phyloP scores from a whole-genome alignment of 371 early-diverging fungal genomes.

The Mycotypha africana region DNA sequence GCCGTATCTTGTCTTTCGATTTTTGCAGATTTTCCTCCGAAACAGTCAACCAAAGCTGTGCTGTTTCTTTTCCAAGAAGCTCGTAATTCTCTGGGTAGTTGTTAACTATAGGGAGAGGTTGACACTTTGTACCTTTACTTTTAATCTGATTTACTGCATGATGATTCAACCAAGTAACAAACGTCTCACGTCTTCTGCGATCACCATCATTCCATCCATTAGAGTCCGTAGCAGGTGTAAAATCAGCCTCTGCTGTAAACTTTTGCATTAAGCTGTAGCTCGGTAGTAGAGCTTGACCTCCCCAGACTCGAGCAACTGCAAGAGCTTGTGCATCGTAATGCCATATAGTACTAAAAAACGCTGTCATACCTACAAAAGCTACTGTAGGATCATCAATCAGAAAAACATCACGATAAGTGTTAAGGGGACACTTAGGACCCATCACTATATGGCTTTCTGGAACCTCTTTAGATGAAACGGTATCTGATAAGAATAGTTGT shows the following conservation, averaged over 20 bases:
- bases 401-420: slow-evolving; percentile 29
- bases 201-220: slow-evolving; percentile 13
- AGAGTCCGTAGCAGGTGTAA: too few species aligned
- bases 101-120: too few species aligned
- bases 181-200: slow-evolving; percentile 7
- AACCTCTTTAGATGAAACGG: slow-evolving; percentile 1
- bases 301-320: slow-evolving; percentile 36
- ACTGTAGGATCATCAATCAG: slow-evolving; percentile 31
- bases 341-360: slow-evolving; percentile 10
- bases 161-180: slow-evolving; percentile 28
- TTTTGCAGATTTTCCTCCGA: too few species aligned
- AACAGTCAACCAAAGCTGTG: too few species aligned
- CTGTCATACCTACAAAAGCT: slow-evolving; percentile 25
- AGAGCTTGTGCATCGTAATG: slow-evolving; percentile 31
- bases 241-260: slow-evolving; percentile 8
- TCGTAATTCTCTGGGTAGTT: too few species aligned
- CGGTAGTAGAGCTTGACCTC: slow-evolving; percentile 24
- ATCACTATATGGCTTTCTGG: slow-evolving; percentile 9
- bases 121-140: too few species aligned
- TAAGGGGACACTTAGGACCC: slow-evolving; percentile 8
- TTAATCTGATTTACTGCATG: too few species aligned
- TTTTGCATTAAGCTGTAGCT: slow-evolving; percentile 13
- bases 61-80: too few species aligned
- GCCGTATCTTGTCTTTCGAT: too few species aligned
- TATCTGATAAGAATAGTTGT: background rate